phyloP scores from a whole-genome alignment of 345 rosid species.

The thale cress (Arabidopsis thaliana) region TAIR10.1 NC_003071.7:13356001-13356500 shows the following conservation, averaged over 20 bases:
- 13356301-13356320: conserved; percentile 73
- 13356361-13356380: conserved; percentile 97
- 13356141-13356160: conserved; percentile 15
- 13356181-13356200: conserved; percentile 46
- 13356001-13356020: conserved; percentile 93
- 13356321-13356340: conserved; percentile 80
- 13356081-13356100: conserved; percentile 58
- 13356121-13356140: conserved; percentile 20
- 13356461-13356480: conserved; percentile 92
- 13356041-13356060: conserved; percentile 67
- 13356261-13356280: conserved; percentile 97
- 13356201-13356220: conserved; percentile 90
- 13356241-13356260: conserved; percentile 79
- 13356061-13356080: conserved; percentile 54
- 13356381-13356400: conserved; percentile 80
- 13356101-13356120: conserved; percentile 92
- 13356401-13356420: conserved; percentile 88
- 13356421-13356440: conserved; percentile 93
- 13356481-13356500: conserved; percentile 84
- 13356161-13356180: conserved; percentile 8
- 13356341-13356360: conserved; percentile 81
- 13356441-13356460: conserved; percentile 92
- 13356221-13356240: conserved; percentile 88
- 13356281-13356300: conserved; percentile 72
- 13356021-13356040: conserved; percentile 92